Conservation (phyloP, 2,329 filamentous ascomycete species). For the Chaetoscypha palmicola region DNA sequence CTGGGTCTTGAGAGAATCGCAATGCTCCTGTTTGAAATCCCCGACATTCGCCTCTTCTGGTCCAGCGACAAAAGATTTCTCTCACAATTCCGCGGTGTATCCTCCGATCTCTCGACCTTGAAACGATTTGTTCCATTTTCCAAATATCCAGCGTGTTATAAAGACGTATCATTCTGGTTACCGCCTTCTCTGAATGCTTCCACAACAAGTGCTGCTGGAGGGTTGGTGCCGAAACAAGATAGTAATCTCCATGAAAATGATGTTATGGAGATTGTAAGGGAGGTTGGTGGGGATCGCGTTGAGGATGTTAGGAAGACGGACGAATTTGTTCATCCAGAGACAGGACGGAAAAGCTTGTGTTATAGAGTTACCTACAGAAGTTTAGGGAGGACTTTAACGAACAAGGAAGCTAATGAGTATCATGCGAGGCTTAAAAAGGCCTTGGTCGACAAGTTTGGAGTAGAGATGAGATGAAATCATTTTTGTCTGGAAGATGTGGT, state of each 20-base stretch:
- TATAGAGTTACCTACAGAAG: constrained; percentile 94
- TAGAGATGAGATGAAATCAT: constrained; percentile 63
- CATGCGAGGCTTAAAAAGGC: constrained; percentile 61
- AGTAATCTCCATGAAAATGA: constrained; percentile 92
- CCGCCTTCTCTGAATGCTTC: constrained; percentile 45
- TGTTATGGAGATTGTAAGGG: constrained; percentile 89
- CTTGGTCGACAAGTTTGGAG: constrained; percentile 64
- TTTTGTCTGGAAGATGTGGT: background rate
- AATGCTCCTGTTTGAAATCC: constrained; percentile 94
- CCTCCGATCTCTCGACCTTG: constrained; percentile 41
- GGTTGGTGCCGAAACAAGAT: constrained; percentile 33
- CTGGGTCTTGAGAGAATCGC: constrained; percentile 90
- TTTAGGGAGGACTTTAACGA: constrained; percentile 82
- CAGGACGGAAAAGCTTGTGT: constrained; percentile 74
- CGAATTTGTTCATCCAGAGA: constrained; percentile 83
- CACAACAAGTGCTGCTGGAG: constrained; percentile 43
- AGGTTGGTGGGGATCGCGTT: constrained; percentile 71
- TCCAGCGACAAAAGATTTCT: constrained; percentile 78
- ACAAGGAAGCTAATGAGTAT: constrained; percentile 68
- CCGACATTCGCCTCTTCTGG: constrained; percentile 97
- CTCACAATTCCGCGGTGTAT: constrained; percentile 68
- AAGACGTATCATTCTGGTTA: constrained; percentile 95
- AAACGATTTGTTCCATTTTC: constrained; percentile 78
- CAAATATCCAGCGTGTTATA: constrained; percentile 81
- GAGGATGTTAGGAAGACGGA: constrained; percentile 84